These are phyloP conservation scores for Venturia oleaginea DNA, from an alignment of 2,329 filamentous ascomycete genomes.

Conservation along the genomic window DNA sequence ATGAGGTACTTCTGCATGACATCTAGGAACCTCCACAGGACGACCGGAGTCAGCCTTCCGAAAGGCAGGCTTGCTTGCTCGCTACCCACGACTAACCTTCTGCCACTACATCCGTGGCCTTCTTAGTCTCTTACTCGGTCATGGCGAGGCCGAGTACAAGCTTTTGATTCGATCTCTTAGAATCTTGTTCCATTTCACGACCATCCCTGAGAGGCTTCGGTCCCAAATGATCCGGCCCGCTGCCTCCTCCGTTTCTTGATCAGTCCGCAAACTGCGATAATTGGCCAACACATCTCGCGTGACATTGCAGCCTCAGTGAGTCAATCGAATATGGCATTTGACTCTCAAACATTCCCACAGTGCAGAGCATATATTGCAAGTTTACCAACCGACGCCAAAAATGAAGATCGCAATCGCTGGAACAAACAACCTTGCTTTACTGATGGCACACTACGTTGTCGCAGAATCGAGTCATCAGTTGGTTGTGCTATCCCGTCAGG, in stretches of 20 bases:
- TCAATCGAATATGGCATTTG: constrained; percentile 7
- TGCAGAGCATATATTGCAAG: not conserved
- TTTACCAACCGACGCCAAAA: constrained; percentile 5
- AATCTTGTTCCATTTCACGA: not conserved
- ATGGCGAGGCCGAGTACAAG: constrained; percentile 1
- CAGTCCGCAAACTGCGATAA: not conserved
- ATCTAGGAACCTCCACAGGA: not conserved
- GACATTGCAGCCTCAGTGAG: constrained; percentile 6
- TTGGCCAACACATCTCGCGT: not conserved
- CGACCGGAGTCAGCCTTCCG: not conserved
- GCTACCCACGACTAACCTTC: not conserved
- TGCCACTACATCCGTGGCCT: no score
- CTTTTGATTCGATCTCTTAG: not conserved
- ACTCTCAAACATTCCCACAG: not conserved
- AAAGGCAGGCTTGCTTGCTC: not conserved
- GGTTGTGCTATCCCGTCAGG: constrained; percentile 59
- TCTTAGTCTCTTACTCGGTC: not conserved
- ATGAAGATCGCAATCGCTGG: constrained; percentile 57
- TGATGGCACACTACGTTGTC: constrained; percentile 51
- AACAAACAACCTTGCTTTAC: constrained; percentile 49
- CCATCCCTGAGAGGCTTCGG: not conserved
- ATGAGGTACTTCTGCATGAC: not conserved
- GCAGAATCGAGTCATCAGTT: constrained; percentile 56
- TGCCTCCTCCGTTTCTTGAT: not conserved
- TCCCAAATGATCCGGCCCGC: not conserved